Evolutionary conservation across 129 eudicot species (phyloP), one percentile per base, ranked within the genome.

Genomic region (Helichrysum umbraculigerum): DNA sequence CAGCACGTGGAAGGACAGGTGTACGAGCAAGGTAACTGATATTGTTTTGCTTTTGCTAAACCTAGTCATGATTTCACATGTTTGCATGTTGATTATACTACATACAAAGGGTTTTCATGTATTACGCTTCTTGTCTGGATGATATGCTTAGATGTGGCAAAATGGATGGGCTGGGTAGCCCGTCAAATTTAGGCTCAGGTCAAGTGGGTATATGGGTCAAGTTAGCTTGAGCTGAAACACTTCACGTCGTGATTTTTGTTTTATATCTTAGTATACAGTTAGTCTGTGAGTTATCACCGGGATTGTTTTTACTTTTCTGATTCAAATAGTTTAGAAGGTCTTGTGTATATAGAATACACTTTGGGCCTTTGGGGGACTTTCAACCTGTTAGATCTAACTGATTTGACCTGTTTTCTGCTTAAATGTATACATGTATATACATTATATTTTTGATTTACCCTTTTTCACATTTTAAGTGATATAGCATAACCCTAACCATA

Each of bases 1-100:
- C 99, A 2, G 90, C 97, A 22, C 99, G 99, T 71, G 97, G 93
- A 74, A 85, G 96, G 72, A 84, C 80, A 72, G 97, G 97, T 25
- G 92, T 89, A 34, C 92, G 97, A 32, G 82, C 97, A 56, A 87
- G 99, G 99, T 87, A 82, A 82, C 20, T 80, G 16, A 34, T 41
- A 25, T 58, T 35, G 11, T 74, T 57, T 42, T 57, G 22, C 17
- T 72, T 79, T 73, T 72, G 28, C 30, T 71, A 28, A 7, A 32
- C 41, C 52, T 66, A 32, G 19, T 41, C 50, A 33, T 34, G 15
- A 58, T 47, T 12, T 68, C 19, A 41, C 59, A 25, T 66, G 28
- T 34, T 56, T 51, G 7, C 3, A 33, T 56, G 71, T 14, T 66
- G 68, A 29, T n/a, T 57, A 72, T 5, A 72, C 39, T 5, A 25